These are phyloP conservation scores for Hansenula sp. DNA, from an alignment of 1,139 yeast species.

Conservation along the genomic window DNA sequence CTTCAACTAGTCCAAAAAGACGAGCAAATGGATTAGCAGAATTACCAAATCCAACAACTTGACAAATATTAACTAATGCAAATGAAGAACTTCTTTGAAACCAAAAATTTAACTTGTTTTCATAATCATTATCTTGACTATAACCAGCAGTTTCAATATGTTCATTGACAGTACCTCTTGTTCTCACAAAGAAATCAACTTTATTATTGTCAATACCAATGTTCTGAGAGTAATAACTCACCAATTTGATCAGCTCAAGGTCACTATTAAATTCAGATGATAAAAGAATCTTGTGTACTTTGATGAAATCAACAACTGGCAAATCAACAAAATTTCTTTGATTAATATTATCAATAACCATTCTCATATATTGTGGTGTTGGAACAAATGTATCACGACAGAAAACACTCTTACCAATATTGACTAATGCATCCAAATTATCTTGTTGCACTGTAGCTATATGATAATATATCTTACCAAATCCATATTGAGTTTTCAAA, in stretches of 20 bases:
- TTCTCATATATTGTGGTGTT: conserved; percentile 66
- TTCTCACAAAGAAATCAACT: conserved; percentile 51
- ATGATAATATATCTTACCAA: conserved; percentile 76
- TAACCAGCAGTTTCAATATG: conserved; percentile 15
- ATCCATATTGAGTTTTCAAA: conserved; percentile 68
- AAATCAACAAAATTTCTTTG: conserved; percentile 56
- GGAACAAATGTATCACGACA: conserved; percentile 83
- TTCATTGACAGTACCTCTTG: conserved; percentile 40
- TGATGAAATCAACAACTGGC: conserved; percentile 60
- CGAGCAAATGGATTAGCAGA: conserved; percentile 71
- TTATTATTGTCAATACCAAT: conserved; percentile 67
- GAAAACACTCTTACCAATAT: conserved; percentile 71
- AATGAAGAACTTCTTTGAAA: conserved; percentile 70
- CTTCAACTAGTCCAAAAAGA: conserved; percentile 65
- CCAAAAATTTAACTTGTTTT: conserved; percentile 66
- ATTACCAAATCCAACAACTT: conserved; percentile 73
- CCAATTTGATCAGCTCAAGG: conserved; percentile 55
- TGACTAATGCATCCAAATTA: conserved; percentile 72
- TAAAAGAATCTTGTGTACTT: conserved; percentile 54
- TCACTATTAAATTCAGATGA: conserved; percentile 18
- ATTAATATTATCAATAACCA: conserved; percentile 75
- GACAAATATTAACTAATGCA: conserved; percentile 71
- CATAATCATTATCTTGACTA: conserved; percentile 16
- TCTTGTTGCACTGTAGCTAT: conserved; percentile 83
- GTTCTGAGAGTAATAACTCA: conserved; percentile 63